Evolutionary conservation across 2,329 filamentous ascomycete genomes (phyloP).

Genomic region (Ceratocystis alfenasii): DNA sequence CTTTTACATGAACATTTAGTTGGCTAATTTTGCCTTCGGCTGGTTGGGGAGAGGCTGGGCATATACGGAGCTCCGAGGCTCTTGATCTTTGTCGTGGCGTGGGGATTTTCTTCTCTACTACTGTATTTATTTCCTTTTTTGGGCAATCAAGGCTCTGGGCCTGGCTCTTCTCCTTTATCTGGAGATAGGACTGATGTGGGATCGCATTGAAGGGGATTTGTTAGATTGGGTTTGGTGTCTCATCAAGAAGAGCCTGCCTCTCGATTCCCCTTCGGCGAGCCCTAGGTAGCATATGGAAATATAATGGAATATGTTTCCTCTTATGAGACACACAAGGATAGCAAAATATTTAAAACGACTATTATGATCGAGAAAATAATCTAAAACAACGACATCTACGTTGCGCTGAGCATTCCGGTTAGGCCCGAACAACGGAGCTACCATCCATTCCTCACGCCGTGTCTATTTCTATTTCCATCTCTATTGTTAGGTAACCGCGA

Average conservation of each 20-base stretch:
- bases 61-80: conserved; percentile 3
- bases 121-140: neutral
- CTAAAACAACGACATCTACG: neutral
- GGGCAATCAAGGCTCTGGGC: neutral
- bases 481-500: neutral
- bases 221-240: neutral
- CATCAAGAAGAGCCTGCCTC: neutral
- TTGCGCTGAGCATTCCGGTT: neutral
- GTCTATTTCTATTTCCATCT: neutral
- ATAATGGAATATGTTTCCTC: conserved; percentile 4
- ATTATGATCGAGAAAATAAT: too few species aligned
- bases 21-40: neutral
- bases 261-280: neutral
- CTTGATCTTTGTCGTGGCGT: too few species aligned
- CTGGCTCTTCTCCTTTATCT: neutral
- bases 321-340: neutral
- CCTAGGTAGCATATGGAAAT: conserved; percentile 1
- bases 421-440: neutral
- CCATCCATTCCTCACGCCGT: neutral
- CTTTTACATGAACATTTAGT: neutral
- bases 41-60: neutral
- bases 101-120: neutral
- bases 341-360: too few species aligned
- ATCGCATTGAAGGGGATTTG: neutral
- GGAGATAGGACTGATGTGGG: neutral